Evolutionary conservation across 2,329 filamentous ascomycete species (phyloP).

Genomic region (Botrytis hyacinthi): DNA sequence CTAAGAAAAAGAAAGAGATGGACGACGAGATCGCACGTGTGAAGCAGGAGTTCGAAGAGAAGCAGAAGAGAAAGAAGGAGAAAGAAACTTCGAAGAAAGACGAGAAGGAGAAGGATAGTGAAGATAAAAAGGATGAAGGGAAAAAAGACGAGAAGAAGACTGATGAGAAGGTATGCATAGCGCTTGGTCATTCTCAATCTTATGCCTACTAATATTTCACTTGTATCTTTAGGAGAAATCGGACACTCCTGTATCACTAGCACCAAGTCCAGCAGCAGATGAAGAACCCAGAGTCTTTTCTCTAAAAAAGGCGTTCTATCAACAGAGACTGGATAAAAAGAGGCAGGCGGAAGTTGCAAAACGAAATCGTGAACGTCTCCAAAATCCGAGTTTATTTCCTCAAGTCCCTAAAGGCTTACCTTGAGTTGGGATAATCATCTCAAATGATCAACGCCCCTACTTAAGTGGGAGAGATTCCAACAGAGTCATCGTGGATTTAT

Average conservation of each 20-base stretch:
- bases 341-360: constrained; percentile 76
- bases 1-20: constrained; percentile 59
- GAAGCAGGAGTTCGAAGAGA: constrained; percentile 72
- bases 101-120: constrained; percentile 49
- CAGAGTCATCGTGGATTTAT: neutral
- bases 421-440: constrained; percentile 26
- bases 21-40: constrained; percentile 63
- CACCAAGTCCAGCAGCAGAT: constrained; percentile 15
- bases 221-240: constrained; percentile 32
- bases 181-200: neutral
- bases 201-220: constrained; percentile 14
- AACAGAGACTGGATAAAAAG: constrained; percentile 77
- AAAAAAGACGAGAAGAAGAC: constrained; percentile 46
- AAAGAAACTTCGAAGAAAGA: constrained; percentile 63
- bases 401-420: constrained; percentile 69
- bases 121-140: constrained; percentile 43
- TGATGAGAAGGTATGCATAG: constrained; percentile 40
- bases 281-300: constrained; percentile 79
- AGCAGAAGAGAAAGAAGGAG: constrained; percentile 66
- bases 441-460: neutral
- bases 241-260: constrained; percentile 23
- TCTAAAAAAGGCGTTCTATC: constrained; percentile 83
- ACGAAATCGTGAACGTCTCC: constrained; percentile 75
- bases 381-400: constrained; percentile 78
- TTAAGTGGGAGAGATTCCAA: neutral